Percentiles rank a stretch among this genome's conserved stretches.
Conservation (phyloP, 768 basidiomycete genomes). For the Mycena kentingensis region DNA sequence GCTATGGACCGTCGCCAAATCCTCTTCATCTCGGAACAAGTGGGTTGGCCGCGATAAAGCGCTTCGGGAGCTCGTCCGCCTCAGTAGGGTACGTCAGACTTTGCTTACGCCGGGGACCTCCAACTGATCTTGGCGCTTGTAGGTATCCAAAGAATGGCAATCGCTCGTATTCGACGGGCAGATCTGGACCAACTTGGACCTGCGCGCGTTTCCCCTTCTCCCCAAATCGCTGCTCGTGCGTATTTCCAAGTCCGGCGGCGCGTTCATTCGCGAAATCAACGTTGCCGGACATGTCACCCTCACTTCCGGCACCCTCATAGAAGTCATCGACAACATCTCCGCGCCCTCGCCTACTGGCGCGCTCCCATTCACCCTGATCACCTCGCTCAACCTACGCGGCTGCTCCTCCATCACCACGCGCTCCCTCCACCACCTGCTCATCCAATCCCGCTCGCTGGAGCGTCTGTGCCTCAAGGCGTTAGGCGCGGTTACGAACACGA, state of each 20-base stretch:
- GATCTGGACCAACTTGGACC: constrained; percentile 72
- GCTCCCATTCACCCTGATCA: constrained; percentile 65
- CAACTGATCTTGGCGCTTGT: too few relatives aligned
- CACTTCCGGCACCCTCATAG: constrained; percentile 48
- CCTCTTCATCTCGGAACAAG: constrained; percentile 59
- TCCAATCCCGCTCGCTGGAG: constrained; percentile 61
- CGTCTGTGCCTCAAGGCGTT: constrained; percentile 70
- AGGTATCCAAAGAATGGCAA: constrained; percentile 83
- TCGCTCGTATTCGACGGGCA: constrained; percentile 80
- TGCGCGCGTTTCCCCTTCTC: constrained; percentile 62
- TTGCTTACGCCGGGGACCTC: not conserved
- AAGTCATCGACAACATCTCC: constrained; percentile 58
- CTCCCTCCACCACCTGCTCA: constrained; percentile 70
- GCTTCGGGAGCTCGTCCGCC: constrained; percentile 72
- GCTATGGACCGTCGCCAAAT: constrained; percentile 63
- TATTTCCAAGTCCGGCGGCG: constrained; percentile 57
- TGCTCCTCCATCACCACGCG: constrained; percentile 66
- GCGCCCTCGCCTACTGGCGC: constrained; percentile 39
- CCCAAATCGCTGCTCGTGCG: constrained; percentile 52
- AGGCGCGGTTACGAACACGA: constrained; percentile 67
- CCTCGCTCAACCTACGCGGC: constrained; percentile 68
- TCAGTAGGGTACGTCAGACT: constrained; percentile 67
- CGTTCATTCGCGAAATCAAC: constrained; percentile 65
- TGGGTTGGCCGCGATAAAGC: constrained; percentile 81
- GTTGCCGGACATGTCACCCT: constrained; percentile 62